Evolutionary conservation across 2,329 filamentous ascomycete genomes (phyloP).

Genomic region (Hymenoscyphus albidus): DNA sequence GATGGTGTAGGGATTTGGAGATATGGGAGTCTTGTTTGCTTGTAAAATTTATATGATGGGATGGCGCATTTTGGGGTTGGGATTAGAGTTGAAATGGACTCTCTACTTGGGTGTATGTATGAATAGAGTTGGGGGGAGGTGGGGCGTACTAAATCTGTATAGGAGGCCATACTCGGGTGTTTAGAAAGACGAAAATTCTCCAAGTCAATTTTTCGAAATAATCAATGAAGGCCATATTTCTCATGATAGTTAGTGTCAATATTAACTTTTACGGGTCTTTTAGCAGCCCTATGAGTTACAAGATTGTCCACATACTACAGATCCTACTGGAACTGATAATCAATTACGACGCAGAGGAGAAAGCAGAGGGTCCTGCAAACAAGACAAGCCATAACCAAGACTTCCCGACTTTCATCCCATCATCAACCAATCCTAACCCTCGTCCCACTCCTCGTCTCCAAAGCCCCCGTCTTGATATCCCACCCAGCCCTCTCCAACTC

Average conservation of each 20-base stretch:
- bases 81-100: background rate
- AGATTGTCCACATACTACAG: too few relatives aligned
- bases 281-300: too few relatives aligned
- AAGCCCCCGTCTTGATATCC: slow-evolving; percentile 59
- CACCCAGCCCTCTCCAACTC: slow-evolving; percentile 49
- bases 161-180: background rate
- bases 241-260: too few relatives aligned
- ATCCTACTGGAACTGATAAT: too few relatives aligned
- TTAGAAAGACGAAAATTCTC: background rate
- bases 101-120: slow-evolving; percentile 3
- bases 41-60: background rate
- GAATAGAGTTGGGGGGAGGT: slow-evolving; percentile 1
- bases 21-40: slow-evolving; percentile 1
- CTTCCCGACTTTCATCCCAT: background rate
- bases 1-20: slow-evolving; percentile 38
- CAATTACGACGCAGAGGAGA: too few relatives aligned
- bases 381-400: too few relatives aligned
- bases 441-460: slow-evolving; percentile 60
- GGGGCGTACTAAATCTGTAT: slow-evolving; percentile 7
- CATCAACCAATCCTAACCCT: slow-evolving; percentile 30
- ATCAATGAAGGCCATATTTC: background rate
- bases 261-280: too few relatives aligned
- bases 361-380: too few relatives aligned
- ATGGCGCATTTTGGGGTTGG: background rate
- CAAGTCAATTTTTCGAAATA: background rate